Conservation (phyloP, 177 flowering plant species). For the Vitis hybrid region DNA sequence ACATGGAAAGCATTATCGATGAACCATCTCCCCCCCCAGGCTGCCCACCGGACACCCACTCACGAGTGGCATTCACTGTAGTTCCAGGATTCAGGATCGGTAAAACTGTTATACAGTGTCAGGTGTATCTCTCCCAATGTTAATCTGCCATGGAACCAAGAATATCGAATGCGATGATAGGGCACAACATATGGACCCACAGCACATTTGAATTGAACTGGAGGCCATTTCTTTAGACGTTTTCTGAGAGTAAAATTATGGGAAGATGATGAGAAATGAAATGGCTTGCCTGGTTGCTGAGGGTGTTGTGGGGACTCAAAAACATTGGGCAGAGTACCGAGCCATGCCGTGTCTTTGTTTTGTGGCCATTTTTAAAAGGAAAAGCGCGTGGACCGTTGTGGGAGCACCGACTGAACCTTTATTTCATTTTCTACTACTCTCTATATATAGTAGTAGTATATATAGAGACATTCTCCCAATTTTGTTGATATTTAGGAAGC, state of each 20-base stretch:
- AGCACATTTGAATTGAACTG: background rate
- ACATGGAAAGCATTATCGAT: constrained; percentile 44
- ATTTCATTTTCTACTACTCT: background rate
- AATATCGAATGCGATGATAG: background rate
- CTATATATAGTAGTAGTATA: no score
- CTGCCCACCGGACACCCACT: constrained; percentile 17
- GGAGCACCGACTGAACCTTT: background rate
- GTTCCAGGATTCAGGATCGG: constrained; percentile 52
- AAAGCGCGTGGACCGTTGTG: constrained; percentile 14
- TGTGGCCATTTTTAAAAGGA: constrained; percentile 7
- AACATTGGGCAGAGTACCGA: background rate
- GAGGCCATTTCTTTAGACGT: constrained; percentile 3
- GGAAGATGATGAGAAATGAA: constrained; percentile 4
- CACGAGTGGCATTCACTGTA: constrained; percentile 43
- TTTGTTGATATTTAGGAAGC: constrained; percentile 31
- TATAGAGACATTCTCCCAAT: constrained; percentile 14
- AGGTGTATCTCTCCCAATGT: constrained; percentile 38
- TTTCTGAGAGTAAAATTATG: background rate
- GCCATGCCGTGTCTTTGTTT: background rate
- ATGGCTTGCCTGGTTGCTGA: background rate
- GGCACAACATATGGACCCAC: background rate
- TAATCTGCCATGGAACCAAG: background rate
- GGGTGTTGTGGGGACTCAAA: constrained; percentile 2
- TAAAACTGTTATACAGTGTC: constrained; percentile 38
- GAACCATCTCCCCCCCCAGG: constrained; percentile 20